Evolutionary conservation across 148 eudicot species (phyloP), one percentile per base, ranked within the genome.

Genomic region (Camellia japonica): DNA sequence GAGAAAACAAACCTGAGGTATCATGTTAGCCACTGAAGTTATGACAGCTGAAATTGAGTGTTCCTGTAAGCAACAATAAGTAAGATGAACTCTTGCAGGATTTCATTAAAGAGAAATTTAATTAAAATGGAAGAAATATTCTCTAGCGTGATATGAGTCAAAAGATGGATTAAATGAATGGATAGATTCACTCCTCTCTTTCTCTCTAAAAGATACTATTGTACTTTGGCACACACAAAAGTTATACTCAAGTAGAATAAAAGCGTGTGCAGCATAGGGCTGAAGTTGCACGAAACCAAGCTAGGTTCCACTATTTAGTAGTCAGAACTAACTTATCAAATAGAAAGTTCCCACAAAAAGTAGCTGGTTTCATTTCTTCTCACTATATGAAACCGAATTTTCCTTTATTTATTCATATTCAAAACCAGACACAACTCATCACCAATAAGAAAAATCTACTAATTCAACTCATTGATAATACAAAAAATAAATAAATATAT

Each of bases 1-100:
- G 60, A 55, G 71, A 81, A 66, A 76, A 78, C 85, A 73, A 80
- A 93, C 98, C 97, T 95, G 98, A 78, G 98, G 97, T 59, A 95
- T 86, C 86, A 95, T 88, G 84, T 95, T 95, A 60, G 92, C 93
- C 64, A 89, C 90, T 43, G 93, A 91, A 42, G 91, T 89, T 62
- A 95, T 89, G 79, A 95, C 94, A 82, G 96, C 86, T 80, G 97
- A 93, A 82, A 95, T 88, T 75, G 98, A 95, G 43, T 91, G 90
- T 84, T 95, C 98, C 97, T 95, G 90, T 69, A 77, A 67, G 81
- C 76, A 88, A 80, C 11, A 80, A 51, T 15, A 78, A 63, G 49
- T 41, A 62, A 68, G 58, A 14, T 64, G 56, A 42, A 18, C 38
- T 56, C 72, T 76, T 46, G n/a, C 43, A 69, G 42, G 42, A 59